Evolutionary conservation across 768 basidiomycete genomes (phyloP).

Genomic region (Leccinum incarnatum): DNA sequence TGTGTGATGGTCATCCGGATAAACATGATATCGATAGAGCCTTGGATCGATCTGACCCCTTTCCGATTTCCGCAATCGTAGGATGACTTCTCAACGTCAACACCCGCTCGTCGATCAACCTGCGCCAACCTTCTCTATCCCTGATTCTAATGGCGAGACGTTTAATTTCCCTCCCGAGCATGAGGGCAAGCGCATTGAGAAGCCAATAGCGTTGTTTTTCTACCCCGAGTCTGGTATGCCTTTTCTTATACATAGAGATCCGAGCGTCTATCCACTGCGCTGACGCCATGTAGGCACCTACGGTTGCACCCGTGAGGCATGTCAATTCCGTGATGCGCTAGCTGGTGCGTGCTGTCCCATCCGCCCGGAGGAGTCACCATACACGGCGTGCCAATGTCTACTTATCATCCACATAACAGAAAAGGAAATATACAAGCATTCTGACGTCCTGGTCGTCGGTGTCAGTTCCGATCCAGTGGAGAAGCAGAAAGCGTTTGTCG

Average conservation of each 20-base stretch:
- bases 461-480: constrained; percentile 70
- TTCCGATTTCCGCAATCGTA: neutral
- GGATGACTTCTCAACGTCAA: constrained; percentile 42
- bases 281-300: constrained; percentile 49
- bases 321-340: constrained; percentile 78
- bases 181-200: constrained; percentile 32
- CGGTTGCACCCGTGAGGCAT: constrained; percentile 81
- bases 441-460: constrained; percentile 66
- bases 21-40: too few species aligned
- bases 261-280: neutral
- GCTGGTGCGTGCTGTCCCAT: constrained; percentile 42
- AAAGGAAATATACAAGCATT: constrained; percentile 61
- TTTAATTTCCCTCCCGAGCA: constrained; percentile 61
- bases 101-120: constrained; percentile 56
- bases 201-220: constrained; percentile 75
- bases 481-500: constrained; percentile 73
- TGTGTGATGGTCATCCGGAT: too few species aligned
- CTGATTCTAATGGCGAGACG: constrained; percentile 57
- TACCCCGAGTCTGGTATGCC: constrained; percentile 63
- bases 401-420: constrained; percentile 36
- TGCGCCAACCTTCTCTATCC: constrained; percentile 66
- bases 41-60: neutral
- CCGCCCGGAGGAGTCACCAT: neutral
- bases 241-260: neutral
- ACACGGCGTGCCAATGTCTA: neutral